phyloP scores from a whole-genome alignment of 306 rosid genomes.

The Gastrolobium bilobum region DNA sequence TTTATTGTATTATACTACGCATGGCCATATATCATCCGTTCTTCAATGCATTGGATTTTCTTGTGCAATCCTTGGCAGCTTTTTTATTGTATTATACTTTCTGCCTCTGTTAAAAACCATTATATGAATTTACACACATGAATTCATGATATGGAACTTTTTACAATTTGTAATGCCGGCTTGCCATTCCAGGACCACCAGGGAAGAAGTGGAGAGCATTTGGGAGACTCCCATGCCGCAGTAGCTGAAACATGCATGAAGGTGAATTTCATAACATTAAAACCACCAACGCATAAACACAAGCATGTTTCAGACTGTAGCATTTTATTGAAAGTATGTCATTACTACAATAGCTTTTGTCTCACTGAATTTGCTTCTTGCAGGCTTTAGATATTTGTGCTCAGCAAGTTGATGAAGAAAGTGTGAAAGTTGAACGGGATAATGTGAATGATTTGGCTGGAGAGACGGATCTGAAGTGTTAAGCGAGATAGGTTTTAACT shows the following conservation, averaged over 20 bases:
- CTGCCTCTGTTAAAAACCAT: conserved; percentile 11
- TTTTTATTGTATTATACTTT: conserved; percentile 31
- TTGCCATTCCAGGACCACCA: conserved; percentile 53
- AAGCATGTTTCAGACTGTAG: neutral
- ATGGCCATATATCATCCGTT: neutral
- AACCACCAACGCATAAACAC: conserved; percentile 12
- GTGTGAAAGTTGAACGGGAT: conserved; percentile 70
- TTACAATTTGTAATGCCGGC: conserved; percentile 36
- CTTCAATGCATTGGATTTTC: neutral
- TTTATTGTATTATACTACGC: conserved; percentile 17
- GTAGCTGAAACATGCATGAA: conserved; percentile 64
- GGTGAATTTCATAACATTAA: conserved; percentile 57
- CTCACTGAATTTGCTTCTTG: conserved; percentile 44
- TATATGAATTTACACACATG: neutral
- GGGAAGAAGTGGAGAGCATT: conserved; percentile 63
- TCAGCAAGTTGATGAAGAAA: conserved; percentile 60
- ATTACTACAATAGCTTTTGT: neutral
- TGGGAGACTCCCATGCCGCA: conserved; percentile 58
- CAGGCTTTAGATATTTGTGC: conserved; percentile 75
- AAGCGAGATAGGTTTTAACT: conserved; percentile 20
- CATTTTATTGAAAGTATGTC: conserved; percentile 2
- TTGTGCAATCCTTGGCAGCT: neutral
- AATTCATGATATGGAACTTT: conserved; percentile 4
- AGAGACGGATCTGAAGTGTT: conserved; percentile 52
- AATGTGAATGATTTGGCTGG: conserved; percentile 63